Evolutionary conservation across 306 rosid genomes (phyloP), one percentile per base, ranked within the genome.

Genomic region (Leucaena leucocephala): DNA sequence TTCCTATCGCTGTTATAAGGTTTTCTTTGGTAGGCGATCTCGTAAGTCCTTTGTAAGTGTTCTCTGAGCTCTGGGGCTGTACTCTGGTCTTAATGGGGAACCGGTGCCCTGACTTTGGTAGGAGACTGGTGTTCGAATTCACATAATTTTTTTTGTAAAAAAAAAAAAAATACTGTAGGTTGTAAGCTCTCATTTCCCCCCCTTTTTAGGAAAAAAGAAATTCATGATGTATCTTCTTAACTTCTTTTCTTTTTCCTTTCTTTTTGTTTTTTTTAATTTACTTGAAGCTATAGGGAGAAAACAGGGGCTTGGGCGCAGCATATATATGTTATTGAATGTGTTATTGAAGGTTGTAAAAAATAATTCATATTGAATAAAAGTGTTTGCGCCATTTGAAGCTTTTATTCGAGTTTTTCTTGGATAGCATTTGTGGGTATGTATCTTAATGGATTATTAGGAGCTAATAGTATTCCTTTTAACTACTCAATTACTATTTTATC

Each of bases 131-230:
- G n/a, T n/a, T n/a, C n/a, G n/a, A n/a, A n/a, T n/a, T n/a, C n/a
- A n/a, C n/a, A n/a, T n/a, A n/a, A n/a, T n/a, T n/a, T n/a, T n/a
- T n/a, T n/a, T n/a, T n/a, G n/a, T n/a, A n/a, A n/a, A n/a, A n/a
- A n/a, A n/a, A n/a, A n/a, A n/a, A n/a, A n/a, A n/a, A n/a, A 40
- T 27, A 19, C 35, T 40, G 14, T 13, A 50, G 8, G n/a, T 48
- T 17, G 72, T 17, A 35, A 17, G 76, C 35, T 45, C 63, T 70
- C 27, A 68, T 45, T 14, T 59, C 57, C 61, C 22, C 45, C 69
- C 44, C 27, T 19, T 75, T 74, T 27, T 1, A 27, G 27, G 27
- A 27, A 27, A 27, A 70, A 44, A 58, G n/a, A 55, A n/a, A 6
- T 8, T 55, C 52, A 17, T 49, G 19, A 52, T 52, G 58, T 6